Evolutionary conservation across 1,284 basidiomycete genomes (phyloP), one percentile per base, ranked within the genome.

Genomic region (Ceratobasidium sp.): DNA sequence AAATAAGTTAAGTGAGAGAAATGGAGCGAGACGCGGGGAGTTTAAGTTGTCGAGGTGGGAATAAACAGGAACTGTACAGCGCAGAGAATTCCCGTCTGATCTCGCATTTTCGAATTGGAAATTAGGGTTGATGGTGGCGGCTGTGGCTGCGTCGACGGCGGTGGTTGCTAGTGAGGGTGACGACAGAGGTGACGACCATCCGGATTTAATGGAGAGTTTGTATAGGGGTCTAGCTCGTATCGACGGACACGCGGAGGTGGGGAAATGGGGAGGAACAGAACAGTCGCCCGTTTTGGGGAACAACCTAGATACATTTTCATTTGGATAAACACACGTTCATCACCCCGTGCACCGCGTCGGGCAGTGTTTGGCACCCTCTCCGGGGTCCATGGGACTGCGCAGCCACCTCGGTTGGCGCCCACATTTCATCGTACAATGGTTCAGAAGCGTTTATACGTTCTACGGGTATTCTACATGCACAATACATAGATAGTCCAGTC

Each of bases 91-190:
- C 60, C 2, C 47, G 60, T 43, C 45, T 53, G 49, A 65, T 65
- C 60, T 65, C 60, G 60, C 60, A 65, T 27, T 34, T 65, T 65
- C 60, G 60, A 31, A 57, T 57, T 42, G 22, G 55, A 40, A 57
- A 57, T 55, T 25, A n/a, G n/a, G n/a, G n/a, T n/a, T n/a, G n/a
- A n/a, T n/a, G n/a, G n/a, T n/a, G n/a, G n/a, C n/a, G n/a, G n/a
- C n/a, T n/a, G n/a, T n/a, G n/a, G n/a, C n/a, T n/a, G n/a, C n/a
- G n/a, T n/a, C n/a, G n/a, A n/a, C n/a, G n/a, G n/a, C n/a, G n/a
- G n/a, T n/a, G n/a, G n/a, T n/a, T n/a, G n/a, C n/a, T n/a, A n/a
- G n/a, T n/a, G n/a, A n/a, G n/a, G n/a, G n/a, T n/a, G n/a, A n/a
- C n/a, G n/a, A n/a, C n/a, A n/a, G n/a, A n/a, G n/a, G n/a, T n/a